phyloP scores from a whole-genome alignment of 805 yeast species.

The Clavispora vitiphila region DNA sequence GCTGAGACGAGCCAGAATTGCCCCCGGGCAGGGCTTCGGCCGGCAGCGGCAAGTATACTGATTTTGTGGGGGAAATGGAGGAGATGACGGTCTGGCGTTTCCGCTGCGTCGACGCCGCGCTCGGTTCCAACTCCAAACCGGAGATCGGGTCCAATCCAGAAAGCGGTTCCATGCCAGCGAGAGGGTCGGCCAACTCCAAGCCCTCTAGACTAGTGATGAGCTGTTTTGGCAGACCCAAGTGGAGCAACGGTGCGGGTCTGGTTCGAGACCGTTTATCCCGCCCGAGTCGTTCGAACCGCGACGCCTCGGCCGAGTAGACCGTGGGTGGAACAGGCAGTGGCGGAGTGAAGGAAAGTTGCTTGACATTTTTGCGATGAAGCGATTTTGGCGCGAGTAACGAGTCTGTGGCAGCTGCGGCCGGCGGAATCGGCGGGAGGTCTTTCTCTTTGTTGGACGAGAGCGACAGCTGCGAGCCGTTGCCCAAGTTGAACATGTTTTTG shows the following conservation, averaged over 20 bases:
- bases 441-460: constrained; percentile 26
- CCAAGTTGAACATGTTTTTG: background rate
- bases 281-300: constrained; percentile 9
- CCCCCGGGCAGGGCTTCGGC: background rate
- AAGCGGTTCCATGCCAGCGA: no score
- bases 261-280: constrained; percentile 17
- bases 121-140: no score
- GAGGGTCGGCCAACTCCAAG: constrained; percentile 5
- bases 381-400: constrained; percentile 30
- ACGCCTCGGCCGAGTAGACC: constrained; percentile 4
- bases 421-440: constrained; percentile 36
- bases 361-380: constrained; percentile 36
- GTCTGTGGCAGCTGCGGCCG: constrained; percentile 5
- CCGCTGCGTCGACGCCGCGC: constrained; percentile 1
- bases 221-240: constrained; percentile 12
- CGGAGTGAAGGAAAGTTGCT: constrained; percentile 22
- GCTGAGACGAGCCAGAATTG: background rate
- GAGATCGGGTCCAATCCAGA: no score
- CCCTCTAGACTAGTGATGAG: constrained; percentile 5
- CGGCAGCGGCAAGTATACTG: constrained; percentile 10
- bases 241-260: constrained; percentile 30
- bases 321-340: background rate
- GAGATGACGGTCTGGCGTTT: constrained; percentile 39
- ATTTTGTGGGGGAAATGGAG: constrained; percentile 38
- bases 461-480: background rate